Conservation (phyloP, 2,329 filamentous ascomycete species). For the Hortaea werneckii region DNA sequence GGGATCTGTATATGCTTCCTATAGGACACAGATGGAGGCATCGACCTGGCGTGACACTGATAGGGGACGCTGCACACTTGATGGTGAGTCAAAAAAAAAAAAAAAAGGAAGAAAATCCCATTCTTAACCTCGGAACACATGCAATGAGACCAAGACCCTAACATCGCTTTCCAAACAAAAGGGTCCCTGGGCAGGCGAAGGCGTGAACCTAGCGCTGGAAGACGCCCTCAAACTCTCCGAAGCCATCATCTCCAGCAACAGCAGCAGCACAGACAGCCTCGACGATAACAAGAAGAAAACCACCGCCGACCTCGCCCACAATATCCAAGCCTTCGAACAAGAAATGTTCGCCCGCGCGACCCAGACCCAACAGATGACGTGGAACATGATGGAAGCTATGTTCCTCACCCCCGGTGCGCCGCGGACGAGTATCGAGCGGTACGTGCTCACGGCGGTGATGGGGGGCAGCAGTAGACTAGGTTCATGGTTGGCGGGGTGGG, state of each 20-base stretch:
- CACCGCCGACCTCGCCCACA: background rate
- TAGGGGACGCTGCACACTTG: slow-evolving; percentile 34
- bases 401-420: slow-evolving; percentile 41
- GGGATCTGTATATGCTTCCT: slow-evolving; percentile 31
- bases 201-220: slow-evolving; percentile 29
- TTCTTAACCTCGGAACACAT: too few relatives aligned
- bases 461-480: slow-evolving; percentile 10
- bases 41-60: slow-evolving; percentile 27
- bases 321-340: slow-evolving; percentile 25
- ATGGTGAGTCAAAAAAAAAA: too few relatives aligned
- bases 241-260: slow-evolving; percentile 17
- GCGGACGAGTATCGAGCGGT: slow-evolving; percentile 33
- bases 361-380: slow-evolving; percentile 26
- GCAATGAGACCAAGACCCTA: too few relatives aligned
- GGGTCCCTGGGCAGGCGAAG: slow-evolving; percentile 21
- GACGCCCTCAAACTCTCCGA: slow-evolving; percentile 27
- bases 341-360: slow-evolving; percentile 30
- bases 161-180: too few relatives aligned
- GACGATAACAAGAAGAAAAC: slow-evolving; percentile 6
- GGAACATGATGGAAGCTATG: slow-evolving; percentile 38
- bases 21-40: slow-evolving; percentile 30
- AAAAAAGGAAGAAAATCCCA: too few relatives aligned
- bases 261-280: slow-evolving; percentile 9
- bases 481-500: slow-evolving; percentile 4
- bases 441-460: slow-evolving; percentile 12